Base-by-base conservation (phyloP, 108 stramenopile species). In the Cylindrotheca closterium region DNA sequence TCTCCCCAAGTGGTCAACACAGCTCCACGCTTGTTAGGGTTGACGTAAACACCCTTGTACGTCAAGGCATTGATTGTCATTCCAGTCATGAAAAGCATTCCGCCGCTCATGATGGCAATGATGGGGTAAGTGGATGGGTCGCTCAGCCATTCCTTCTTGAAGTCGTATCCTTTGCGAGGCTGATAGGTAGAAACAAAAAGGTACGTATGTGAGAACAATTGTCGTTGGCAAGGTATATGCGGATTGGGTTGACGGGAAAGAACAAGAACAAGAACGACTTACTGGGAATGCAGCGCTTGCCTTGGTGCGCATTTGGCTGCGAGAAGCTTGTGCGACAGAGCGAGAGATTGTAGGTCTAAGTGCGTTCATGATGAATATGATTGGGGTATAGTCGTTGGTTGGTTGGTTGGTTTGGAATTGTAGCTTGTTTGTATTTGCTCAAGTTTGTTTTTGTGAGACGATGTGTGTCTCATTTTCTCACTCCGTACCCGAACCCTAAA, bases 11-110 rank as follows among this genome's bases (percentile, higher is more conserved):
- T 2, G 28, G 56, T 59, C 58, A 69, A 37, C 12, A 53, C 25
- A 19, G 46, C 19, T 22, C 58, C 51, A 19, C 58, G 30, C 8
- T 83, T 72, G 25, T 25, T 47, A 4, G 84, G 84, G 51, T 71
- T 71, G 51, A 89, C 68, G 32, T 67, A 57, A 22, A 89, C 78
- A 49, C 83, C 82, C 60, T 85, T 81, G 78, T 89, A 89, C 4
- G 68, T 62, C 47, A 85, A 47, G 27, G 80, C 80, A 33, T 84
- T 71, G 17, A 77, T 21, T 1, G 46, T 47, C 62, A 85, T 83
- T 23, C 82, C 84, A 32, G 73, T 67, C 74, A 83, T 68, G 57
- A 81, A 79, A 30, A 82, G 72, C 23, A 83, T 25, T 25, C 82
- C 88, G 21, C 63, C 52, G 4, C 72, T 68, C 71, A 89, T 74